phyloP scores from a whole-genome alignment of 2,329 filamentous ascomycete species.

The Pseudogymnoascus sp. region DNA sequence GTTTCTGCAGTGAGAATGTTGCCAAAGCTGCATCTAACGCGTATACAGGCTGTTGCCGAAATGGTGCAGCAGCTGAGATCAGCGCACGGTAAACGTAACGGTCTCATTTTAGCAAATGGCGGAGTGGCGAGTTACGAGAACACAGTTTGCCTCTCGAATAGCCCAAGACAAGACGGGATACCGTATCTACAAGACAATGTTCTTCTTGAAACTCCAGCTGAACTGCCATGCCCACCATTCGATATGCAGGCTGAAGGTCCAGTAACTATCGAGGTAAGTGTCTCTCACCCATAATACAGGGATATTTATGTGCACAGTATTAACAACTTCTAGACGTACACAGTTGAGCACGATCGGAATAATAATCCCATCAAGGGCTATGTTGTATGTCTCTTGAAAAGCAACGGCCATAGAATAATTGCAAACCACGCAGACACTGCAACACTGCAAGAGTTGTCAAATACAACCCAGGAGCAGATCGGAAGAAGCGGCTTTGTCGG shows the following conservation, averaged over 20 bases:
- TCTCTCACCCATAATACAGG: not conserved
- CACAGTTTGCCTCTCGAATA: constrained; percentile 46
- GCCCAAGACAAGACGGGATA: constrained; percentile 29
- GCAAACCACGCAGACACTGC: constrained; percentile 46
- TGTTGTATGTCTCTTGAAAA: constrained; percentile 43
- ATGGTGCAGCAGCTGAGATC: constrained; percentile 46
- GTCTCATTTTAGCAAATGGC: constrained; percentile 57
- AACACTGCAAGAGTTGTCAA: constrained; percentile 39
- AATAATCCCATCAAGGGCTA: constrained; percentile 39
- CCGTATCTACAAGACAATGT: constrained; percentile 40
- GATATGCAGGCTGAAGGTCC: constrained; percentile 39
- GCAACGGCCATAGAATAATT: constrained; percentile 41
- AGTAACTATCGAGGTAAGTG: constrained; percentile 43
- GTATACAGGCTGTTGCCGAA: constrained; percentile 39
- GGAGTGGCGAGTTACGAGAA: constrained; percentile 59
- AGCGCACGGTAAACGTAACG: constrained; percentile 35
- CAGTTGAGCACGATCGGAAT: constrained; percentile 46
- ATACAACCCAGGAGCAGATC: constrained; percentile 37
- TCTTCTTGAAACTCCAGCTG: constrained; percentile 33
- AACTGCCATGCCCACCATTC: constrained; percentile 33
- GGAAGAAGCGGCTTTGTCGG: constrained; percentile 40
- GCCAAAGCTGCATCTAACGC: not conserved
- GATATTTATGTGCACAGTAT: not conserved
- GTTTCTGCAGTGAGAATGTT: not conserved
- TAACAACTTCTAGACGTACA: constrained; percentile 44